Conservation (phyloP, 768 basidiomycete species). For the Kondoa subrosea region DNA sequence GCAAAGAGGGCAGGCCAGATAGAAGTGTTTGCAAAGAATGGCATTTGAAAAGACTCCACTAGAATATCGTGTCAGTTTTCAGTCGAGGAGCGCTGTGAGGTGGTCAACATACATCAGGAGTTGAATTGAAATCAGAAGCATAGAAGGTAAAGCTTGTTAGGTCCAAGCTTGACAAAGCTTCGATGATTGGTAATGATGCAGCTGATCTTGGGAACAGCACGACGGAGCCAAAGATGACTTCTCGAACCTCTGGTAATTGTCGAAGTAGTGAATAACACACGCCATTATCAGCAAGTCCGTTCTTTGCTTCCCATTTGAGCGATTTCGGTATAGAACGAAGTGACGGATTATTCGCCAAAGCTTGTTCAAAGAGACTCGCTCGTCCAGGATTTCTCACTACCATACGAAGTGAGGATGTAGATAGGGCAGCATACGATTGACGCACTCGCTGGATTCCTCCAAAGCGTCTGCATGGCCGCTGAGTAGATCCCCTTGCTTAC, state of each 20-base stretch:
- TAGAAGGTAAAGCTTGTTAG: neutral
- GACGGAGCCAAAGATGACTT: conserved; percentile 4
- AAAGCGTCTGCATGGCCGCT: neutral
- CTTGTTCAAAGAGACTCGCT: conserved; percentile 9
- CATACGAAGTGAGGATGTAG: conserved; percentile 1
- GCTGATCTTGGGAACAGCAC: conserved; percentile 1
- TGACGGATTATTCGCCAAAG: neutral
- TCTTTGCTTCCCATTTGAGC: neutral
- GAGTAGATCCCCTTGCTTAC: neutral
- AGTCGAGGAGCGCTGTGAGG: neutral
- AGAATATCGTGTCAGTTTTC: neutral
- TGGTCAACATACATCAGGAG: neutral
- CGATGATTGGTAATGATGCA: conserved; percentile 6
- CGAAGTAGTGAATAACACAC: conserved; percentile 1
- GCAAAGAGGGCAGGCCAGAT: neutral
- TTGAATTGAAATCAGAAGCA: neutral
- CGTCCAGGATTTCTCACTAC: conserved; percentile 10
- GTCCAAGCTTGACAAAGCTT: neutral
- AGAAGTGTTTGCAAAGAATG: neutral
- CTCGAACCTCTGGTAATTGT: neutral
- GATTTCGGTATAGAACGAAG: neutral
- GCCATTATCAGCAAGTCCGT: neutral
- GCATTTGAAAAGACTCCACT: neutral
- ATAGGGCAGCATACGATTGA: neutral
- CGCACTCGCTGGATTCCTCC: neutral